phyloP scores from a whole-genome alignment of 148 eudicot species.

The Pharnaceum exiguum region DNA sequence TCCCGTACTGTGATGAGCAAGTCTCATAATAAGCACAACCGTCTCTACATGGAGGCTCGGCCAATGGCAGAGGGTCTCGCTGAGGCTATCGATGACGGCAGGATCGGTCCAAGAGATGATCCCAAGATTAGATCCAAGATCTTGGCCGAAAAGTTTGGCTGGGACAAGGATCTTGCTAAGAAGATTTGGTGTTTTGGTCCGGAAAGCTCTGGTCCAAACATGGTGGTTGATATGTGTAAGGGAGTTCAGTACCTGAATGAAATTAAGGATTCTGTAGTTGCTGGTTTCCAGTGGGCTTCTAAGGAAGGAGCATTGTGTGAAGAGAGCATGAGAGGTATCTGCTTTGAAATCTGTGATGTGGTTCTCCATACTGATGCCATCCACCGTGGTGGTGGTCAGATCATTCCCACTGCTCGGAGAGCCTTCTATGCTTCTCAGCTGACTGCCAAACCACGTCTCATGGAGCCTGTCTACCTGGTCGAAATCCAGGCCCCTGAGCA shows the following conservation, averaged over 20 bases:
- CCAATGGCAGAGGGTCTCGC: conserved; percentile 75
- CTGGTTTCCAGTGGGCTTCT: conserved; percentile 89
- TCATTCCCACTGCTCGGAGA: conserved; percentile 77
- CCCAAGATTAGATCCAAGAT: conserved; percentile 66
- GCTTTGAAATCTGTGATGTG: conserved; percentile 77
- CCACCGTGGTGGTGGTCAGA: conserved; percentile 81
- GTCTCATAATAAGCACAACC: conserved; percentile 78
- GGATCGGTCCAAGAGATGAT: conserved; percentile 77
- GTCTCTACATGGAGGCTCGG: conserved; percentile 84
- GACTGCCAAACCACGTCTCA: conserved; percentile 69
- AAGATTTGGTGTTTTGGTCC: conserved; percentile 85
- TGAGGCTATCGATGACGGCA: conserved; percentile 78
- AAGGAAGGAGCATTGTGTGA: conserved; percentile 76
- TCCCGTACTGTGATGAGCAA: conserved; percentile 74
- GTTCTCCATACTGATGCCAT: conserved; percentile 81
- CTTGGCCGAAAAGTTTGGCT: conserved; percentile 63
- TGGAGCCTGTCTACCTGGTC: conserved; percentile 76
- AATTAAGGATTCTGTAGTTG: conserved; percentile 86
- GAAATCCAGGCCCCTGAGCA: conserved; percentile 72
- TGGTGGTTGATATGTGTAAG: conserved; percentile 92
- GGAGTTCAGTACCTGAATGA: conserved; percentile 85
- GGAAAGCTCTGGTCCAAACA: conserved; percentile 74
- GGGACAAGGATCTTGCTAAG: conserved; percentile 88
- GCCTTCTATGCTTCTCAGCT: conserved; percentile 72
- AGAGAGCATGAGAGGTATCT: conserved; percentile 79